These are phyloP conservation scores for Tympanopsis confertula DNA, from an alignment of 2,329 filamentous ascomycete species.

Conservation along the genomic window DNA sequence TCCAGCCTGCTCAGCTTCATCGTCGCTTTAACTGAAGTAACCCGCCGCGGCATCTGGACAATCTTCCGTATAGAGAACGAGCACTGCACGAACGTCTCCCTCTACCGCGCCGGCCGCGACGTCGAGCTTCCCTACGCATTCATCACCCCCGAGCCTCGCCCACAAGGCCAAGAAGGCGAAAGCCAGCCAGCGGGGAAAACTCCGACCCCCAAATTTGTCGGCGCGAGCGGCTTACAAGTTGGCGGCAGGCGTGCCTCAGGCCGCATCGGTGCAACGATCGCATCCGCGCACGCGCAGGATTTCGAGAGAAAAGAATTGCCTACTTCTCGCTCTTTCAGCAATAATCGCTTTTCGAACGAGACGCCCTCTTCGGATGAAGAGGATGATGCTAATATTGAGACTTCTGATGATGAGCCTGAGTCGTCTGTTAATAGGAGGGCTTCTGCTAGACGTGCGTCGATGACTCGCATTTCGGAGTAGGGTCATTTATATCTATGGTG, in stretches of 20 bases:
- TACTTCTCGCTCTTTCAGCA: too few species aligned
- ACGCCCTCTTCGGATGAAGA: too few species aligned
- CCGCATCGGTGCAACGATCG: background rate
- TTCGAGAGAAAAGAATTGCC: background rate
- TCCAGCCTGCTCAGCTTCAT: slow-evolving; percentile 72
- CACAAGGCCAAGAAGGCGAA: background rate
- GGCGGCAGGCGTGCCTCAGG: background rate
- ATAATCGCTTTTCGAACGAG: too few species aligned
- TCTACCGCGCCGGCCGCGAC: slow-evolving; percentile 81
- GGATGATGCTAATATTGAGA: too few species aligned
- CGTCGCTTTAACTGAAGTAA: slow-evolving; percentile 66
- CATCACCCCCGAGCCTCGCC: slow-evolving; percentile 23
- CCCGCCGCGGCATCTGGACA: slow-evolving; percentile 81
- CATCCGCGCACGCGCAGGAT: background rate
- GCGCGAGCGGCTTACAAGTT: too few species aligned
- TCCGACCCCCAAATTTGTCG: background rate
- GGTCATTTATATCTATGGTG: too few species aligned
- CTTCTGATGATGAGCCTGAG: too few species aligned
- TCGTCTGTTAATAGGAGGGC: too few species aligned
- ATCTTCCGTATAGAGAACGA: slow-evolving; percentile 95
- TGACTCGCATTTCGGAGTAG: too few species aligned
- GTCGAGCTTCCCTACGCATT: slow-evolving; percentile 73
- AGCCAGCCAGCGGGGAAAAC: background rate
- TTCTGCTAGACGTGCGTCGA: too few species aligned
- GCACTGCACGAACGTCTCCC: slow-evolving; percentile 81